Conservation (phyloP, 257 asterid genomes). For the Solanum tacnaense region DNA sequence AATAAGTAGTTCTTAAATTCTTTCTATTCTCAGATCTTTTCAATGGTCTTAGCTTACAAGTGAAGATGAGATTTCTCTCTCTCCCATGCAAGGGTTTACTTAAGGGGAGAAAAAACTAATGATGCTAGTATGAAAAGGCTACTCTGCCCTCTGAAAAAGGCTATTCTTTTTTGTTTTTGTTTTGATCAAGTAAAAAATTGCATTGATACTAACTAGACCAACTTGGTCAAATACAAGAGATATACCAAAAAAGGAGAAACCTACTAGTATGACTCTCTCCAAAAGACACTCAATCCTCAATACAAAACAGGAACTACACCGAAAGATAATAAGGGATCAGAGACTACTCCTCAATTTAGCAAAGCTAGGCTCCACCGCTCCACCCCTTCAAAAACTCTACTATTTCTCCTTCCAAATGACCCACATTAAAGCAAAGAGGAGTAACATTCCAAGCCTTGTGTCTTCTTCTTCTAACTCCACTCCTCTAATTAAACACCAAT, state of each 20-base stretch:
- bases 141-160: neutral
- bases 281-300: neutral
- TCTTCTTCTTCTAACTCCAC: neutral
- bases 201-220: neutral
- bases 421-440: neutral
- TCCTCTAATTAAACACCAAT: neutral
- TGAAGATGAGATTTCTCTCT: neutral
- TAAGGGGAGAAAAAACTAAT: neutral
- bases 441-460: neutral
- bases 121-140: neutral
- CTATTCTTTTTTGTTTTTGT: neutral
- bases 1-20: neutral
- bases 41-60: neutral
- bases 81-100: neutral
- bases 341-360: neutral
- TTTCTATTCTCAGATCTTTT: neutral
- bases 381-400: neutral
- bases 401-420: neutral
- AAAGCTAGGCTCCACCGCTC: neutral
- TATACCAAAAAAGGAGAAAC: neutral
- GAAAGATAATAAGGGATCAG: neutral
- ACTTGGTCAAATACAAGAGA: neutral
- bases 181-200: neutral
- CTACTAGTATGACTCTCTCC: neutral
- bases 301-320: neutral